Evolutionary conservation across 2,329 filamentous ascomycete genomes (phyloP), one percentile per base, ranked within the genome.

Genomic region (Cladophialophora immunda): DNA sequence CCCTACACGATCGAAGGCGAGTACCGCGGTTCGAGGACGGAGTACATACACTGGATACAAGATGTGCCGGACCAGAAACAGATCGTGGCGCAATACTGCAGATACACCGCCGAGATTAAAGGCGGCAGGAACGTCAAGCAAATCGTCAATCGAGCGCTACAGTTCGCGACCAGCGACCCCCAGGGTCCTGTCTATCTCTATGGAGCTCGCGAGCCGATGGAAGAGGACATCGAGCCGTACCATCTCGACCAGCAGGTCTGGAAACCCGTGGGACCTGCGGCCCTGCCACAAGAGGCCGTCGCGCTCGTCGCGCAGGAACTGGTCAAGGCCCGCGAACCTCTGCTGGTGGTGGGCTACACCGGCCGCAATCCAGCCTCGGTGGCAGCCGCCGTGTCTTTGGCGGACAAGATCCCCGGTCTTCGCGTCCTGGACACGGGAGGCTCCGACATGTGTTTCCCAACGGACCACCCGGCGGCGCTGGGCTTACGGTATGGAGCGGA

Each of bases 11-110:
- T 90, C 32, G 90, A 93, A 73, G 92, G 92, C 17, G 92, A 94
- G 78, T 87, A 91, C 80, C 85, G 89, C 0, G 92, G 92, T 13
- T 89, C 86, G n/a, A 84, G 92, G 62, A 93, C 91, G 1, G 92
- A 94, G 78, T 94, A 92, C 76, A 94, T 93, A 72, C 92, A 94
- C 77, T 94, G 92, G 91, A 90, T 94, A 34, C 92, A 94, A 74
- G 91, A 94, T 77, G 90, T 93, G 2, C 91, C 90, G 0, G 91
- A 94, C 73, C 92, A 94, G 77, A 92, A 90, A 76, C 86, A 89
- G 73, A 94, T 97, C 66, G 82, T 97, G 3, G 83, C 87, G 0
- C 93, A 97, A 80, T 97, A 97, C 78, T 97, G 93, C 76, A 86
- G 93, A 9, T 97, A 95, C 75, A 81, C 89, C 0, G 92, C 85